Evolutionary conservation across 2,329 filamentous ascomycete genomes (phyloP).

Genomic region (Colletotrichum eremochloae): DNA sequence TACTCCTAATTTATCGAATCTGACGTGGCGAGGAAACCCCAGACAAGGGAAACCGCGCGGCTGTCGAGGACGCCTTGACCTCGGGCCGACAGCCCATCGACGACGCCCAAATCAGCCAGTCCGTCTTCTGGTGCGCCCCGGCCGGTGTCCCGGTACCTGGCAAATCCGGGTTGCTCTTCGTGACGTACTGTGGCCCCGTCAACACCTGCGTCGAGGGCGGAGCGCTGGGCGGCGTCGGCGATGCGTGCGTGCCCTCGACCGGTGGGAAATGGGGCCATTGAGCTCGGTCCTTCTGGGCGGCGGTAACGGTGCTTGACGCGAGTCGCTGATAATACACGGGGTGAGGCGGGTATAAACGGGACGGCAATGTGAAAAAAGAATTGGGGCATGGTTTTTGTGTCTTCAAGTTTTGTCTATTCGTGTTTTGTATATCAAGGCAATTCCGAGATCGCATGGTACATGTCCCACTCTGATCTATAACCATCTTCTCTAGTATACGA

Average conservation of each 20-base stretch:
- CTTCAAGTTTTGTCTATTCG: slow-evolving; percentile 29
- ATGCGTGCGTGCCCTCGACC: slow-evolving; percentile 16
- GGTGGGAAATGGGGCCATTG: neutral
- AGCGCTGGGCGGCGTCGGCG: slow-evolving; percentile 27
- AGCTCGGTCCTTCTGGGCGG: neutral
- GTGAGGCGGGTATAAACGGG: neutral
- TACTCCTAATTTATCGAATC: neutral
- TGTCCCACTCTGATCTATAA: neutral
- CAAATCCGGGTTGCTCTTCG: slow-evolving; percentile 24
- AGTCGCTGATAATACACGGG: neutral
- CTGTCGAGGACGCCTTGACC: slow-evolving; percentile 15
- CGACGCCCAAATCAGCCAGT: slow-evolving; percentile 26
- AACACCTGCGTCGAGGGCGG: slow-evolving; percentile 31
- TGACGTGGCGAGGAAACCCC: neutral
- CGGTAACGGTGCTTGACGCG: neutral
- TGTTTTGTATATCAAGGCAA: neutral
- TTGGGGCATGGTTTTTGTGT: neutral
- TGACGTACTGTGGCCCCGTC: slow-evolving; percentile 31
- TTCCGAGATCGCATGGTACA: neutral
- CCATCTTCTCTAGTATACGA: neutral
- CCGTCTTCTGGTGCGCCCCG: slow-evolving; percentile 38
- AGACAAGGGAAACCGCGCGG: slow-evolving; percentile 21
- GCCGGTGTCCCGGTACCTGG: slow-evolving; percentile 19
- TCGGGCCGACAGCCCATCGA: slow-evolving; percentile 27
- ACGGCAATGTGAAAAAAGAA: neutral